Base-by-base conservation (phyloP, 2,329 filamentous ascomycete species). In the Tolypocladium ovalisporum region DNA sequence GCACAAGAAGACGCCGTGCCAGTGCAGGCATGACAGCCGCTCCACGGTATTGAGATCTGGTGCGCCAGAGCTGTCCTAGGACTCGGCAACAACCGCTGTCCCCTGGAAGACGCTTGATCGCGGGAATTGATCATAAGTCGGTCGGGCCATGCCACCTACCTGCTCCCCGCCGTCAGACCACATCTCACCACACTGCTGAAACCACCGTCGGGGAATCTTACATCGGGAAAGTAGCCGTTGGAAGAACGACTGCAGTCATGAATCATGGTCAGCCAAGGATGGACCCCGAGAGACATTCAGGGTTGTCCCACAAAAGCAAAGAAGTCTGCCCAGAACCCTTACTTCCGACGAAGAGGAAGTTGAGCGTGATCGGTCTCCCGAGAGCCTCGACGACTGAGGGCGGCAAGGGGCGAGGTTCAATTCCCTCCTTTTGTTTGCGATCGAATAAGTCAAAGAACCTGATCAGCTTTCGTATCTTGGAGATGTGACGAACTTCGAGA, bases 51-150 rank as follows among this genome's bases (percentile, higher is more conserved):
- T 67, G 37, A 74, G 63, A 51, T 74, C 72, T 3, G 69, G 67
- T 29, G 69, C 67, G 61, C 72, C 72, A 32, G 72, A 74, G 60
- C 70, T 74, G 58, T 74, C 72, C 72, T 71, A 74, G 57, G 73
- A 57, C 63, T 74, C 72, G 54, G 71, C 60, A 58, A 63, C 64
- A 1, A 64, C 65, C 49, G 64, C 62, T 40, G 65, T 62, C 34
- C 57, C 60, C 49, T 67, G 44, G 58, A 66, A 68, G 2, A 60
- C 39, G 17, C 64, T 60, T 17, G 69, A 63, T 36, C 62, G 65
- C 47, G 63, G 61, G 57, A 73, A 74, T 0, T 67, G 70, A 55
- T 74, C 72, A 51, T 70, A 74, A 36, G 65, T 55, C 1, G 71
- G 71, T 29, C 69, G 64, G 22, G 65, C 49, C 52, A 74, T 70